A percentile compares a stretch with the other conserved stretches of the same genome.
phyloP scores from a whole-genome alignment of 2,329 filamentous ascomycete species.

The Colletotrichum sp. region DNA sequence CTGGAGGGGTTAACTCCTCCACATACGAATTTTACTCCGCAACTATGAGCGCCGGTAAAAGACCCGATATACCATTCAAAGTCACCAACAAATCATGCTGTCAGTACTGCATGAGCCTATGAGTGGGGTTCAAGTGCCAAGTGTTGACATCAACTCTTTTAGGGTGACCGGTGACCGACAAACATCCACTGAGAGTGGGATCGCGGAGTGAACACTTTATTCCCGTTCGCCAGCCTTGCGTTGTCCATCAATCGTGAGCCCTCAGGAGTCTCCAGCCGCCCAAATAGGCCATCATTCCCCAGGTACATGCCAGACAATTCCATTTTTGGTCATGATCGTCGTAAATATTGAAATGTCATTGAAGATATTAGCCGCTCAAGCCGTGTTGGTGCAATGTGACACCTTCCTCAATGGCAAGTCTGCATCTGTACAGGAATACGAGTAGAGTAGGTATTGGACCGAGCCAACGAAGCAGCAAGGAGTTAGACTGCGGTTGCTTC shows the following conservation, averaged over 20 bases:
- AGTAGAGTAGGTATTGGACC: neutral
- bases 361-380: neutral
- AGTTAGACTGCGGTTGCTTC: neutral
- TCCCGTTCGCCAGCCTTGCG: neutral
- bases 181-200: neutral
- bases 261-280: rapidly evolving
- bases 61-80: neutral
- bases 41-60: neutral
- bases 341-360: neutral
- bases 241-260: neutral
- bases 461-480: neutral
- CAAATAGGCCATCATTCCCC: neutral
- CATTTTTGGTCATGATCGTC: neutral
- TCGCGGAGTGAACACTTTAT: neutral
- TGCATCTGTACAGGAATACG: neutral
- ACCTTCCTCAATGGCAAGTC: neutral
- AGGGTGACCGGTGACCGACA: neutral
- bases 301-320: neutral
- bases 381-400: rapidly evolving
- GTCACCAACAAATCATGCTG: neutral
- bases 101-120: neutral
- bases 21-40: too few relatives aligned
- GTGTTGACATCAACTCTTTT: neutral
- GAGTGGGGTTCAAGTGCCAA: neutral
- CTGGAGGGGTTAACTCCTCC: too few relatives aligned